These are phyloP conservation scores for Rhodotorula sphaerocarpa DNA, from an alignment of 768 basidiomycete species.

Conservation along the genomic window DNA sequence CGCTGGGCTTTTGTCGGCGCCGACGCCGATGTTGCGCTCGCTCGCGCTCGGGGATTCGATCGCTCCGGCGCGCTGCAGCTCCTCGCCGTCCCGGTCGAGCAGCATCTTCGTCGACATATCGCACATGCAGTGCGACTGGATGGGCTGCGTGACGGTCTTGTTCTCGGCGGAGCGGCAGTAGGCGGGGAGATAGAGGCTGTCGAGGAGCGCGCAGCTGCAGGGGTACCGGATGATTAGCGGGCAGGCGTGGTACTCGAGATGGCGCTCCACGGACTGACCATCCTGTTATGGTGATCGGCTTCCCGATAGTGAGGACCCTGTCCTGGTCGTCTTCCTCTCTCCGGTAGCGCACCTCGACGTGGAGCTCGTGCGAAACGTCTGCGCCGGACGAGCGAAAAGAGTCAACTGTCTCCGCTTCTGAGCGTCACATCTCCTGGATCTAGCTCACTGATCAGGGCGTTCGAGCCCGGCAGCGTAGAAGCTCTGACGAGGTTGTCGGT, in stretches of 20 bases:
- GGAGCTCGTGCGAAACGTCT: constrained; percentile 8
- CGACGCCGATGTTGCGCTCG: not conserved
- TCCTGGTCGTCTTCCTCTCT: constrained; percentile 4
- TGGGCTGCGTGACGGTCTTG: not conserved
- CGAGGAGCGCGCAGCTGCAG: constrained; percentile 20
- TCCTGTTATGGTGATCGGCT: constrained; percentile 18
- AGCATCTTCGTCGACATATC: not conserved
- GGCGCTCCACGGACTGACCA: constrained; percentile 1
- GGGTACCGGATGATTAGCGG: not conserved
- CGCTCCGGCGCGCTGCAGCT: not conserved
- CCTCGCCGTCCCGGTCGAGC: constrained; percentile 2
- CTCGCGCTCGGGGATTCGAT: not conserved
- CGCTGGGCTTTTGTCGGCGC: not conserved
- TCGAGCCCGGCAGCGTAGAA: constrained; percentile 20
- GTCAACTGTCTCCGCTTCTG: too few species aligned
- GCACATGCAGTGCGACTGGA: not conserved
- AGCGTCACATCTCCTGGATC: too few species aligned
- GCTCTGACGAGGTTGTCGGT: constrained; percentile 24
- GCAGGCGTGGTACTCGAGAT: not conserved
- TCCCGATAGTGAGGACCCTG: constrained; percentile 19
- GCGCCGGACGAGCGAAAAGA: too few species aligned
- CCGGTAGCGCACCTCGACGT: constrained; percentile 20
- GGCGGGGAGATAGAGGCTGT: constrained; percentile 21
- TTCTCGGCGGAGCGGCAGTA: not conserved
- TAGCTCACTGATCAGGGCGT: constrained; percentile 10